Percentiles rank a stretch among this genome's conserved stretches.
These are phyloP conservation scores for Physaria fendleri DNA, from an alignment of 345 rosid species.

Conservation along the genomic window DNA sequence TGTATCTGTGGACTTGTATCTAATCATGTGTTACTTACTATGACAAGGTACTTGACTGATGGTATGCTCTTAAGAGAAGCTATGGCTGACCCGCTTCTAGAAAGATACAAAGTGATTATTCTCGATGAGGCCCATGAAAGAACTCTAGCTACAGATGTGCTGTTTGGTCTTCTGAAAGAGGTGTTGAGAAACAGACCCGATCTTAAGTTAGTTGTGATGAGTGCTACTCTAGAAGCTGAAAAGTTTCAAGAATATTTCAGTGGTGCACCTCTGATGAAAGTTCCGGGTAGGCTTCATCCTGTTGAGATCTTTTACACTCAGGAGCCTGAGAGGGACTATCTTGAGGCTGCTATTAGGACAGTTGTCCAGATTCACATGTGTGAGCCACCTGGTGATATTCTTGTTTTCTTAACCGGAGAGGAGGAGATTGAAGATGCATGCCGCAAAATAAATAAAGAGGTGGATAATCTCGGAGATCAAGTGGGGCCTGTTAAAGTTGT, in stretches of 20 bases:
- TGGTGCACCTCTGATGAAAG: conserved; percentile 95
- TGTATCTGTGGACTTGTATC: not conserved
- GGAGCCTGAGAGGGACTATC: conserved; percentile 97
- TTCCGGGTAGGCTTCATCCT: conserved; percentile 98
- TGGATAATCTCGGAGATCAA: conserved; percentile 66
- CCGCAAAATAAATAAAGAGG: conserved; percentile 73
- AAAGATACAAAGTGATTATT: conserved; percentile 89
- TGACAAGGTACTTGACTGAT: conserved; percentile 86
- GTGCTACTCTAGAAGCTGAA: conserved; percentile 99
- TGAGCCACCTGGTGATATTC: conserved; percentile 86
- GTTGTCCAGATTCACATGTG: conserved; percentile 87
- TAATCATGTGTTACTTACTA: not conserved
- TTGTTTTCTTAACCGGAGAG: conserved; percentile 96
- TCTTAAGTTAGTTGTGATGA: conserved; percentile 95
- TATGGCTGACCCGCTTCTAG: conserved; percentile 95
- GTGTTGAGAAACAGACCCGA: conserved; percentile 81
- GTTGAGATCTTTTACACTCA: conserved; percentile 94
- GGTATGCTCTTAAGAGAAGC: conserved; percentile 99
- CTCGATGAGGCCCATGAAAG: conserved; percentile 99
- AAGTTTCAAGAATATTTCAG: conserved; percentile 92
- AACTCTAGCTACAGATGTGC: conserved; percentile 85
- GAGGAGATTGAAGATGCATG: conserved; percentile 99
- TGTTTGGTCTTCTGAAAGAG: conserved; percentile 93
- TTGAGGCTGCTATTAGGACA: conserved; percentile 93
- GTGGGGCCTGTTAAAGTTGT: conserved; percentile 92